Evolutionary conservation across 2,329 filamentous ascomycete genomes (phyloP).

Genomic region (Fusarium keratoplasticum): DNA sequence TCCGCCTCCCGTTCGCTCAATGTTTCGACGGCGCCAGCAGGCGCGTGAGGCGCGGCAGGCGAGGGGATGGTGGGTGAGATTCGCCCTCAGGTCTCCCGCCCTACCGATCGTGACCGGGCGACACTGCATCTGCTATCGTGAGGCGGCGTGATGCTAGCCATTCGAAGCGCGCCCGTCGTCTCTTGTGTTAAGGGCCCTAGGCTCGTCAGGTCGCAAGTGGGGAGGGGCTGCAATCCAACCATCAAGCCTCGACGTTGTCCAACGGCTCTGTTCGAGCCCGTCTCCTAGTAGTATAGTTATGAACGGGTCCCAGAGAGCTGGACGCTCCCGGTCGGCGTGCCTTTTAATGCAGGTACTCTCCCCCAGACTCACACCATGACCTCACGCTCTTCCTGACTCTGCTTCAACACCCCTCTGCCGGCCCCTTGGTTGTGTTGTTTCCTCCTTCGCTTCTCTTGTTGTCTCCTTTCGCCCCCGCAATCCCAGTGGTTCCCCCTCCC

Average conservation of each 20-base stretch:
- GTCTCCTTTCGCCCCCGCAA: constrained; percentile 43
- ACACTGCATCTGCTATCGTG: constrained; percentile 33
- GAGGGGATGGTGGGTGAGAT: constrained; percentile 37
- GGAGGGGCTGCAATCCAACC: constrained; percentile 39
- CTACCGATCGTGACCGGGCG: constrained; percentile 33
- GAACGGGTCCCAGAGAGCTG: constrained; percentile 27
- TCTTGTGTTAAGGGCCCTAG: constrained; percentile 38
- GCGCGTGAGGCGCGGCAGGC: constrained; percentile 42
- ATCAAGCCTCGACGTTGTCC: constrained; percentile 29
- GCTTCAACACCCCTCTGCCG: constrained; percentile 39
- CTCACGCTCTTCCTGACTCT: constrained; percentile 43
- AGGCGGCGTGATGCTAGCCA: constrained; percentile 38
- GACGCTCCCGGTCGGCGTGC: constrained; percentile 32
- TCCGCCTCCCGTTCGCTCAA: constrained; percentile 12
- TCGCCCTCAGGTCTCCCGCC: constrained; percentile 38
- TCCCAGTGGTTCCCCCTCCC: constrained; percentile 39
- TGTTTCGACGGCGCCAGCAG: constrained; percentile 27
- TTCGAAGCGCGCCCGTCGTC: constrained; percentile 35
- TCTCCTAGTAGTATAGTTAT: constrained; percentile 30
- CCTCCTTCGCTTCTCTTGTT: constrained; percentile 42
- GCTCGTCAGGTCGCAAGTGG: constrained; percentile 36
- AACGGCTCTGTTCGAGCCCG: constrained; percentile 18
- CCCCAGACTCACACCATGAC: constrained; percentile 45
- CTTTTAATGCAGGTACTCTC: constrained; percentile 48
- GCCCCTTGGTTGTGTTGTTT: constrained; percentile 38